Evolutionary conservation across 805 yeast species (phyloP), one percentile per base, ranked within the genome.

Genomic region (Wilhelminamyces savonicus): DNA sequence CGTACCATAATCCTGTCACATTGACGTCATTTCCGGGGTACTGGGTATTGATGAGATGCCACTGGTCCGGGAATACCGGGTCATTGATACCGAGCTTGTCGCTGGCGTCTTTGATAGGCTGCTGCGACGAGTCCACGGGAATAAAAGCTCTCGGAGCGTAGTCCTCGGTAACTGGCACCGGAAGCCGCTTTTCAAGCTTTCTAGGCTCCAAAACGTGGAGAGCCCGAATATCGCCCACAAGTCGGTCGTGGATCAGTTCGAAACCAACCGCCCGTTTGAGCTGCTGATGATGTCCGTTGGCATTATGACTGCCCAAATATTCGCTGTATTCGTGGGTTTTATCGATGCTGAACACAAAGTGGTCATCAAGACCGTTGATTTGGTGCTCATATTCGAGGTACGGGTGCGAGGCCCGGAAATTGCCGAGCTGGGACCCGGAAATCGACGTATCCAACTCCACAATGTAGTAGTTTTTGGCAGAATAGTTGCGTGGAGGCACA

Each of bases 11-110:
- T 0, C 83, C 87, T 1, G 83, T 57, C 10, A 87, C 90, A 46
- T 92, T 90, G 30, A 92, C 76, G 53, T 90, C 97, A 46, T 85
- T 69, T 0, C 94, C 94, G 0, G 82, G 84, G 41, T 62, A 76
- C 5, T 55, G 52, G 1, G 84, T 64, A 49, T 92, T 92, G 23
- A 82, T 58, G n/a, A 92, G 56, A 56, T 90, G 97, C 98, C 98
- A 92, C 57, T 92, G 98, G 22, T 71, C 65, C 8, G 56, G 52
- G 48, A 92, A 90, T n/a, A 71, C 57, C 0, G 98, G 98, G 58
- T 92, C 98, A 13, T 69, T 52, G 30, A 92, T 90, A 7, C 56
- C 60, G 31, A 87, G 71, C 32, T 67, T 54, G 13, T 69, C 62
- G 34, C 62, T 61, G 0, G 74, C 80, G 7, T 69, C 61, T 26